These are phyloP conservation scores for Termitomyces sp. DNA, from an alignment of 768 basidiomycete genomes.

Conservation along the genomic window DNA sequence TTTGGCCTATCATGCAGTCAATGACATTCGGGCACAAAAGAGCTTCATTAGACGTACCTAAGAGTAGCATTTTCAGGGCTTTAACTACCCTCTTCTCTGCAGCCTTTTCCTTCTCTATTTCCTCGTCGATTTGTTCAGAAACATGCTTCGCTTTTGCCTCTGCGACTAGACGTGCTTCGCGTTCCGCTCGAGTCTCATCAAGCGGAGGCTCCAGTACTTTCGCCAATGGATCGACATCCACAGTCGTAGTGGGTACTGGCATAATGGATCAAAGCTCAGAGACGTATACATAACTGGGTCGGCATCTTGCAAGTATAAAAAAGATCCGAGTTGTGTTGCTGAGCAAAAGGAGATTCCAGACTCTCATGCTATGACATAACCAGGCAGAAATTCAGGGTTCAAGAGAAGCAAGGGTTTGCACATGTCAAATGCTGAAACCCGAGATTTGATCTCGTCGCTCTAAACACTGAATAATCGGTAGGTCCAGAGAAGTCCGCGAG, in stretches of 20 bases:
- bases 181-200: constrained; percentile 45
- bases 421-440: constrained; percentile 1
- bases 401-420: background rate
- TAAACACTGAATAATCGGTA: background rate
- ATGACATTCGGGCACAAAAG: background rate
- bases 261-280: background rate
- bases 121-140: constrained; percentile 65
- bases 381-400: constrained; percentile 6
- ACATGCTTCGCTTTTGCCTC: constrained; percentile 52
- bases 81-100: constrained; percentile 45
- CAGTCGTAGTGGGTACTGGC: constrained; percentile 2
- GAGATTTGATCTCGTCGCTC: background rate
- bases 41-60: constrained; percentile 39
- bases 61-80: constrained; percentile 55
- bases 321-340: background rate
- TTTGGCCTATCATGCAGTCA: constrained; percentile 50
- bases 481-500: too few relatives aligned
- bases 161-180: constrained; percentile 37
- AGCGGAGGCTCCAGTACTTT: constrained; percentile 47
- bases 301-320: constrained; percentile 4
- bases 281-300: background rate
- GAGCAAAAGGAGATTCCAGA: background rate
- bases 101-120: constrained; percentile 46
- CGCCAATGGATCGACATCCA: constrained; percentile 47
- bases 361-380: constrained; percentile 14